A percentile compares a stretch with the other conserved stretches of the same genome.
Evolutionary conservation across 352 stramenopile genomes (phyloP).

Genomic region (Phytophthora hibernalis): DNA sequence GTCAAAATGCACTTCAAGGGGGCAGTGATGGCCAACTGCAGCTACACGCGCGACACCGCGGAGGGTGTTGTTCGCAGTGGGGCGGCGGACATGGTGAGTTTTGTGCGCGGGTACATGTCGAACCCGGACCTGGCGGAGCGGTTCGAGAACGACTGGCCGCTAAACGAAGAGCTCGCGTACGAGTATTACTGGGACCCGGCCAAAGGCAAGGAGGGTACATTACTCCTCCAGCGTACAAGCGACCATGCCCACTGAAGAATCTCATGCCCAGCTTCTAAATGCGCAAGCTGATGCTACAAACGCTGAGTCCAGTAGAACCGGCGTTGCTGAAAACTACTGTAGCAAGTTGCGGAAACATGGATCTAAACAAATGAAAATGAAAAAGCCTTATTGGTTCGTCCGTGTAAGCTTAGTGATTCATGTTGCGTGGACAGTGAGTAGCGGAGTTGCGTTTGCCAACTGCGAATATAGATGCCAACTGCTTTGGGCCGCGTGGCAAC

Average conservation of each 20-base stretch:
- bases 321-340: too few species aligned
- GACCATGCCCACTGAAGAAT: constrained; percentile 14
- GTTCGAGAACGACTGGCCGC: constrained; percentile 25
- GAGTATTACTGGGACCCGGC: constrained; percentile 38
- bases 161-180: constrained; percentile 30
- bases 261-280: constrained; percentile 18
- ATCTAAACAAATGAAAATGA: too few species aligned
- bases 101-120: constrained; percentile 32
- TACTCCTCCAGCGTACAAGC: constrained; percentile 24
- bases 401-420: too few species aligned
- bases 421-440: not conserved
- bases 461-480: not conserved
- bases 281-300: not conserved
- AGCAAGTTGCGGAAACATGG: not conserved
- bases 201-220: constrained; percentile 36
- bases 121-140: constrained; percentile 37
- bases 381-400: too few species aligned
- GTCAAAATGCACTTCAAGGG: constrained; percentile 36
- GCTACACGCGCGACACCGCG: constrained; percentile 32
- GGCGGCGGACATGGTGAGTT: constrained; percentile 35
- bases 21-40: constrained; percentile 35
- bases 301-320: not conserved
- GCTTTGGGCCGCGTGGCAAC: too few species aligned
- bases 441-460: not conserved
- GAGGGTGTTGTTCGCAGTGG: constrained; percentile 31